Conservation (phyloP, 2,329 filamentous ascomycete genomes). For the Ceratocystis smalleyi region DNA sequence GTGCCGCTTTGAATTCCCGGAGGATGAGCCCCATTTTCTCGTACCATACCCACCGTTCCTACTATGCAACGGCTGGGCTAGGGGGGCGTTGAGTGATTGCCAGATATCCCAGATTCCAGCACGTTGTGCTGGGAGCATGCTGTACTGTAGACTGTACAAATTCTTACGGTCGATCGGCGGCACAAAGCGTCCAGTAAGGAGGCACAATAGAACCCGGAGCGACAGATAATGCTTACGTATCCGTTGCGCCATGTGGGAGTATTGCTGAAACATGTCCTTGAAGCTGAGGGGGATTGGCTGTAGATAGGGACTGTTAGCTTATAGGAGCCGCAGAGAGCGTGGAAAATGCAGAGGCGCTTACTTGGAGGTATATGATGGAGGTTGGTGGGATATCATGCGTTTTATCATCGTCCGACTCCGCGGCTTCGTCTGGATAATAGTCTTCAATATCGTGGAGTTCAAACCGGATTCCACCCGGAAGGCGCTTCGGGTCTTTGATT, state of each 20-base stretch:
- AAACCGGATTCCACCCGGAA: conserved; percentile 79
- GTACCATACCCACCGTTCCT: conserved; percentile 22
- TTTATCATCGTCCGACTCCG: conserved; percentile 18
- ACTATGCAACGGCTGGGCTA: conserved; percentile 23
- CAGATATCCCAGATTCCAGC: conserved; percentile 77
- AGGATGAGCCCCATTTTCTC: conserved; percentile 15
- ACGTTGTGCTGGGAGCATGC: conserved; percentile 76
- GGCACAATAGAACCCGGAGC: conserved; percentile 70
- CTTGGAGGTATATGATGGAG: conserved; percentile 77
- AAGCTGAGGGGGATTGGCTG: conserved; percentile 81
- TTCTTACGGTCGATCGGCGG: conserved; percentile 90
- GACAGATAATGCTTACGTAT: conserved; percentile 93
- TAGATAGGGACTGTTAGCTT: conserved; percentile 5
- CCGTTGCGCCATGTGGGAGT: conserved; percentile 83
- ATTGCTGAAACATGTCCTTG: conserved; percentile 91
- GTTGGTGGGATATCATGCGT: conserved; percentile 32
- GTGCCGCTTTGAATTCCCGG: conserved; percentile 6
- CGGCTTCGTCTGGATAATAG: conserved; percentile 28
- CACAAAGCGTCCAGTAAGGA: conserved; percentile 81
- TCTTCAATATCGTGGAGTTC: conserved; percentile 63
- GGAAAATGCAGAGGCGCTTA: conserved; percentile 25
- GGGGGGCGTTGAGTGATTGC: conserved; percentile 46
- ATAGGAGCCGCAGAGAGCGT: neutral
- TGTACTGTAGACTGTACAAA: conserved; percentile 92
- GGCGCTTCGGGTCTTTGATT: conserved; percentile 75